A percentile compares a stretch with the other conserved stretches of the same genome.
Evolutionary conservation across 1,284 basidiomycete species (phyloP).

Genomic region (Butyriboletus appendiculatus): DNA sequence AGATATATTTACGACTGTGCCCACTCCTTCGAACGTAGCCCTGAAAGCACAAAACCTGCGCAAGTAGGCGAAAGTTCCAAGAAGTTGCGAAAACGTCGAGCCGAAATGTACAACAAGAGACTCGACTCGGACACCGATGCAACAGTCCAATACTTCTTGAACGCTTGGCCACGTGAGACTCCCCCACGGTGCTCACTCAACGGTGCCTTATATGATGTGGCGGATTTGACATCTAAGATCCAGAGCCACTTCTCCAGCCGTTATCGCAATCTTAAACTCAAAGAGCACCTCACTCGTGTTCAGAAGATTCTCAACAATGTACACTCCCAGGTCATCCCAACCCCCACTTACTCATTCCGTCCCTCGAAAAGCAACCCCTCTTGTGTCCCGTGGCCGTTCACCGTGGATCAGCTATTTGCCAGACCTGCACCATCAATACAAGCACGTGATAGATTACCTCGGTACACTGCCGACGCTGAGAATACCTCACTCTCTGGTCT

Average conservation of each 20-base stretch:
- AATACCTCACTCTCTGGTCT: background rate
- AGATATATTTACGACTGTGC: slow-evolving; percentile 5
- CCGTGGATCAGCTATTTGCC: too few species aligned
- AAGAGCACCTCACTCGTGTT: background rate
- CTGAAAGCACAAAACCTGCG: slow-evolving; percentile 10
- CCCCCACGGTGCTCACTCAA: slow-evolving; percentile 9
- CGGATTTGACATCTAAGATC: slow-evolving; percentile 12
- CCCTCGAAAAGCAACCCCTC: background rate
- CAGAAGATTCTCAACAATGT: slow-evolving; percentile 13
- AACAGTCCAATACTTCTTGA: slow-evolving; percentile 1
- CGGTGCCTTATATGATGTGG: slow-evolving; percentile 6
- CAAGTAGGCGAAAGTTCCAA: slow-evolving; percentile 2
- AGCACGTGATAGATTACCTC: too few species aligned
- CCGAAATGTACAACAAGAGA: slow-evolving; percentile 10
- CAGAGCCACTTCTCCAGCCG: slow-evolving; percentile 12
- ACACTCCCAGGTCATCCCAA: background rate
- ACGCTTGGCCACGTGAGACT: slow-evolving; percentile 21
- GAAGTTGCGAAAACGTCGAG: slow-evolving; percentile 5
- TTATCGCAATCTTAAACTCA: slow-evolving; percentile 17
- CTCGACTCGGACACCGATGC: slow-evolving; percentile 1
- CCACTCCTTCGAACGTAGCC: slow-evolving; percentile 15
- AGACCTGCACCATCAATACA: too few species aligned
- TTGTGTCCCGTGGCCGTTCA: too few species aligned
- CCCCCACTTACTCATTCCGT: slow-evolving; percentile 13
- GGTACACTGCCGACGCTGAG: too few species aligned